Percentiles rank a stretch among this genome's conserved stretches.
phyloP scores from a whole-genome alignment of 805 yeast genomes.

The Nakazawaea molendinolei region DNA sequence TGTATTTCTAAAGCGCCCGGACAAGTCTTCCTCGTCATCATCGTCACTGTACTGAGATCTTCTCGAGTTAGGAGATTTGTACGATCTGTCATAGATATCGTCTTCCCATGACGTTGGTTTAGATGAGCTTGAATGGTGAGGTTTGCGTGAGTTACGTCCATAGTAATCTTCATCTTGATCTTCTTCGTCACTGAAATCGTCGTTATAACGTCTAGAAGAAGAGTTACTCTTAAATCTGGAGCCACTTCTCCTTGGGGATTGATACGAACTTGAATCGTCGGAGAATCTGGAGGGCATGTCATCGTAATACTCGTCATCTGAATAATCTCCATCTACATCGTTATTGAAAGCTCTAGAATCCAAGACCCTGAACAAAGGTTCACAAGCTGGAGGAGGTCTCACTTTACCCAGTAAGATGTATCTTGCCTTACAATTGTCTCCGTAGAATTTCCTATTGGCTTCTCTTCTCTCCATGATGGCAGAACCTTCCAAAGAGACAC shows the following conservation, averaged over 20 bases:
- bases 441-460: slow-evolving; percentile 93
- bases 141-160: slow-evolving; percentile 13
- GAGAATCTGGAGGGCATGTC: slow-evolving; percentile 71
- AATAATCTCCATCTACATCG: slow-evolving; percentile 40
- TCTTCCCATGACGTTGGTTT: slow-evolving; percentile 70
- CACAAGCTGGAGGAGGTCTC: slow-evolving; percentile 91
- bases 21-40: slow-evolving; percentile 10
- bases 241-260: slow-evolving; percentile 18
- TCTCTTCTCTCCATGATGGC: slow-evolving; percentile 96
- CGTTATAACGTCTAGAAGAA: slow-evolving; percentile 20
- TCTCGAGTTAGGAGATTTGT: slow-evolving; percentile 19
- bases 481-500: slow-evolving; percentile 95
- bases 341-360: slow-evolving; percentile 77
- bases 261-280: slow-evolving; percentile 42
- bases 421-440: slow-evolving; percentile 82
- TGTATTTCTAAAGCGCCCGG: slow-evolving; percentile 19
- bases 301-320: slow-evolving; percentile 62
- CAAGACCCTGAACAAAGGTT: slow-evolving; percentile 76
- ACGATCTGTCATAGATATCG: slow-evolving; percentile 62
- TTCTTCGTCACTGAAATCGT: slow-evolving; percentile 22
- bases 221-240: slow-evolving; percentile 9
- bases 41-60: slow-evolving; percentile 6
- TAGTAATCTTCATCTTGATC: slow-evolving; percentile 26
- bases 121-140: slow-evolving; percentile 7
- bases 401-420: slow-evolving; percentile 77